Conservation (phyloP, 768 basidiomycete species). For the Podaxis mareebaensis region DNA sequence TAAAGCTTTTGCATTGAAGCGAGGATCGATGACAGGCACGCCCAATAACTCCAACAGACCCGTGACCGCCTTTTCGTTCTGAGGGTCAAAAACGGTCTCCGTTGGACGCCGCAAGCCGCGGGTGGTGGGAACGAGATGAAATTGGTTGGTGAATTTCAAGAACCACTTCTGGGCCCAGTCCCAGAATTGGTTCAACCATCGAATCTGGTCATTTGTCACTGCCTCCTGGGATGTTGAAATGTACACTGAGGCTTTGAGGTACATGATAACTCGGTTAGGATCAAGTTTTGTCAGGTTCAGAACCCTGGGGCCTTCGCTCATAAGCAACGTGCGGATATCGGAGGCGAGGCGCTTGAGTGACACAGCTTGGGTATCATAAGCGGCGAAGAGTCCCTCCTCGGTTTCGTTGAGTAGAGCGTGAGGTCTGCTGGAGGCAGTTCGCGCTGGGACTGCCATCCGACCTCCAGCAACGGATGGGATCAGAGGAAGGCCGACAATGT, state of each 20-base stretch:
- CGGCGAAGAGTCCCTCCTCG: constrained; percentile 1
- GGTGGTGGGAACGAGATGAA: constrained; percentile 35
- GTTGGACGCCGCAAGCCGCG: constrained; percentile 27
- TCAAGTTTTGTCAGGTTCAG: constrained; percentile 35
- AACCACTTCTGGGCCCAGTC: constrained; percentile 36
- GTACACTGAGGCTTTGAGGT: constrained; percentile 23
- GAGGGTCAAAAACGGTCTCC: constrained; percentile 29
- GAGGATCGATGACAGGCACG: constrained; percentile 35
- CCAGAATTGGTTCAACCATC: constrained; percentile 47
- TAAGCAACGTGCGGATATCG: not conserved
- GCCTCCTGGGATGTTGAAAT: not conserved
- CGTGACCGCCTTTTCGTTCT: constrained; percentile 7
- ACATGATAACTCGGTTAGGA: constrained; percentile 27
- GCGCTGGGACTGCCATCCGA: constrained; percentile 23
- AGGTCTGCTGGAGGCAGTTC: not conserved
- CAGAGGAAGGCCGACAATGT: constrained; percentile 39
- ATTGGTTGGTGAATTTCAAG: constrained; percentile 11
- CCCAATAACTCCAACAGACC: constrained; percentile 28
- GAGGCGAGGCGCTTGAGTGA: not conserved
- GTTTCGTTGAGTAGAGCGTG: constrained; percentile 30
- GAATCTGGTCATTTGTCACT: constrained; percentile 20
- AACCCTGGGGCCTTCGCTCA: constrained; percentile 21
- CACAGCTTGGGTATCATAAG: constrained; percentile 5
- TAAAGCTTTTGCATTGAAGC: constrained; percentile 23
- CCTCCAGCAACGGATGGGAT: constrained; percentile 30